Conservation (phyloP, 352 stramenopile species). For the Phytophthora cajani region DNA sequence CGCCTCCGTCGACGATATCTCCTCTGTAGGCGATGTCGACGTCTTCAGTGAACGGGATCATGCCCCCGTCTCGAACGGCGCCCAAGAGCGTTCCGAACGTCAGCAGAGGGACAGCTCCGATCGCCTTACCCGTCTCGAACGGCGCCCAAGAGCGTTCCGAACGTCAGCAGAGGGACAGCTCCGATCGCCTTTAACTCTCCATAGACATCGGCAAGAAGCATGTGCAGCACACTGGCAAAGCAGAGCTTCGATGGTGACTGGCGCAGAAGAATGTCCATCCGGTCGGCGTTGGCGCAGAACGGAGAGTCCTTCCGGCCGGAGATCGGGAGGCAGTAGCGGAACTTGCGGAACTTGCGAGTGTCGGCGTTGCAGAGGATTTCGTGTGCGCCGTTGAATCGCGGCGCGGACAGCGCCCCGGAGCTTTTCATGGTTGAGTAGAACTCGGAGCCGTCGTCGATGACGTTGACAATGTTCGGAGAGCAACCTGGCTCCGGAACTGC, state of each 20-base stretch:
- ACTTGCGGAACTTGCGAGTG: conserved; percentile 3
- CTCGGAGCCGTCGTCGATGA: conserved; percentile 2
- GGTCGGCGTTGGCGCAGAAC: conserved; percentile 45
- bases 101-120: conserved; percentile 32
- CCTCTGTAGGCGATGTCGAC: conserved; percentile 44
- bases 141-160: conserved; percentile 52
- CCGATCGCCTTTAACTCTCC: conserved; percentile 30
- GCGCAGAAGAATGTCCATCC: conserved; percentile 45
- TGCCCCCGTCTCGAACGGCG: conserved; percentile 43
- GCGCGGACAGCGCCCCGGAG: conserved; percentile 1
- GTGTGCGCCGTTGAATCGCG: conserved; percentile 28
- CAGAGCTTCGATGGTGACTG: conserved; percentile 37
- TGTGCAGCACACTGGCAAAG: conserved; percentile 48
- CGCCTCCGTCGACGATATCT: conserved; percentile 8
- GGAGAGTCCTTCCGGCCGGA: conserved; percentile 43
- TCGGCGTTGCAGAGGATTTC: conserved; percentile 17
- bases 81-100: conserved; percentile 56
- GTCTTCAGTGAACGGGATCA: conserved; percentile 57
- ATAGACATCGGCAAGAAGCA: conserved; percentile 59
- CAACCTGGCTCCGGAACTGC: conserved; percentile 1
- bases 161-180: conserved; percentile 39
- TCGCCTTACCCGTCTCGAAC: conserved; percentile 33
- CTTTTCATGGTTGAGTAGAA: conserved; percentile 17
- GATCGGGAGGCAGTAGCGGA: conserved; percentile 54
- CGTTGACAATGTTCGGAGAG: not conserved